These are phyloP conservation scores for Fragaria iinumae DNA, from an alignment of 306 rosid genomes.

Conservation along the genomic window DNA sequence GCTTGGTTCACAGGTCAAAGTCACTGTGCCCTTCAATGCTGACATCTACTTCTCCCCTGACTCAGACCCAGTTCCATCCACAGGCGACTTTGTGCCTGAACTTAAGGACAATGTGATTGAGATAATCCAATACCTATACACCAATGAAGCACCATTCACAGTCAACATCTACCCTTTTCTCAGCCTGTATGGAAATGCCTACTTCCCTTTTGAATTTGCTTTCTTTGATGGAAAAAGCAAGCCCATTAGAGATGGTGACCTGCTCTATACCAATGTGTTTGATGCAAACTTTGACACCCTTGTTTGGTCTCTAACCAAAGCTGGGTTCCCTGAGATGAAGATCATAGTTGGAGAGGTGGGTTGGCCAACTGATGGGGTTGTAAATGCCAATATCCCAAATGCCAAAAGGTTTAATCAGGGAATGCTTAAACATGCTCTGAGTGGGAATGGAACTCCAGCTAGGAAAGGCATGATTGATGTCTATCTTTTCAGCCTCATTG, in stretches of 20 bases:
- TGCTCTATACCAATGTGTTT: constrained; percentile 69
- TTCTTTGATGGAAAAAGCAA: constrained; percentile 69
- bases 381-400: constrained; percentile 47
- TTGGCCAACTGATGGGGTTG: constrained; percentile 90
- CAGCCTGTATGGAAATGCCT: constrained; percentile 62
- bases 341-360: constrained; percentile 81
- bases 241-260: constrained; percentile 61
- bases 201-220: constrained; percentile 85
- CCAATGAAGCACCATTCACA: constrained; percentile 68
- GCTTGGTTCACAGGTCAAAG: constrained; percentile 61
- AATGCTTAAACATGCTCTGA: constrained; percentile 50
- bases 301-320: constrained; percentile 53
- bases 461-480: constrained; percentile 49
- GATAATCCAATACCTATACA: constrained; percentile 56
- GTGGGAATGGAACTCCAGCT: constrained; percentile 75
- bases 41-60: constrained; percentile 83
- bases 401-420: constrained; percentile 79
- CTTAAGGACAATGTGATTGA: constrained; percentile 51
- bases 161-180: constrained; percentile 90
- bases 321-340: constrained; percentile 66
- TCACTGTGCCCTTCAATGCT: constrained; percentile 92
- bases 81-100: constrained; percentile 83
- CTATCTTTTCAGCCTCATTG: constrained; percentile 69
- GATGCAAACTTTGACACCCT: constrained; percentile 85
- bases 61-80: constrained; percentile 77